Base-by-base conservation (phyloP, 441 rosid genomes). In the Adansonia grandidieri region DNA sequence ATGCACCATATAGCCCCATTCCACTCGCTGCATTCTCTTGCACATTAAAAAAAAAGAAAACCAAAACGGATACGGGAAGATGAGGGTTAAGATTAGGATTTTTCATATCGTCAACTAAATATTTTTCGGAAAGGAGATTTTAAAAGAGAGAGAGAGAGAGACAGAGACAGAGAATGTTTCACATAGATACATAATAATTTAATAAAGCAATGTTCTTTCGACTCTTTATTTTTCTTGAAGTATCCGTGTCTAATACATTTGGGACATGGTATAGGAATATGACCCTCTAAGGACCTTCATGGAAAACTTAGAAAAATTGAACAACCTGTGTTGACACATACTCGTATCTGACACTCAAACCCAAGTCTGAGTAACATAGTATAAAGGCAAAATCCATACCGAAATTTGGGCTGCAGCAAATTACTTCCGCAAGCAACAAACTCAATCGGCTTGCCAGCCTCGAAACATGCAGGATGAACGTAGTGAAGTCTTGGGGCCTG, bases 361-460 rank as follows among this genome's bases (percentile, higher is more conserved):
- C 44, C 44, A 5, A 40, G 44, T 40, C 6, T 5, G 44, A 40
- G 44, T 40, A 40, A 40, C 44, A 40, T 28, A 28, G 32, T 28
- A 48, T 17, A 58, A 75, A 77, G 44, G 22, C 1, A 20, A 22
- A 28, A 60, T 24, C 6, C 90, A 70, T 91, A 94, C 99, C 94
- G 93, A 78, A 89, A 87, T 83, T 93, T 92, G 79, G 94, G 84
- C 69, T 90, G 97, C 83, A 85, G 79, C 74, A 96, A 86, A 81
- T 93, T 92, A 80, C 90, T 89, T 80, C 99, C 99, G 81, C 98
- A 93, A 77, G 90, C 94, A 82, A 93, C 82, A 78, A 96, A 87
- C 84, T 96, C 98, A 62, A 94, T 85, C 58, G 98, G 97, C 80
- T 88, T 91, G 79, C 98, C 98, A 78, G 98, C 98, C 88, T 91